Percentiles rank a stretch among this genome's conserved stretches.
These are phyloP conservation scores for Quercus lobata DNA, from an alignment of 331 rosid species.

Conservation along the genomic window DNA sequence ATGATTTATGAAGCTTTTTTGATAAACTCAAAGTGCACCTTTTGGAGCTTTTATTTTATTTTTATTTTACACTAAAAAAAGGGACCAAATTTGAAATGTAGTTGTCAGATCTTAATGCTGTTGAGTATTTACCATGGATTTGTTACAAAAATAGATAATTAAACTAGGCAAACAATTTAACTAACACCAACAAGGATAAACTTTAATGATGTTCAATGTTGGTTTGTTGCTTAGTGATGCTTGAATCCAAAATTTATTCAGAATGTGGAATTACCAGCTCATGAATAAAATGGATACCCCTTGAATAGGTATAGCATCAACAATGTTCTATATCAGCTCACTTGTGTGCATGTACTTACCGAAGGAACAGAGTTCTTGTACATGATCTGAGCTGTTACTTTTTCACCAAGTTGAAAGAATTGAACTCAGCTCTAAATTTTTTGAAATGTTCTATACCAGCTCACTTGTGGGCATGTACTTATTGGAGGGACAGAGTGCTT, in stretches of 20 bases:
- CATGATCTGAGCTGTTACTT: not conserved
- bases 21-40: too few relatives aligned
- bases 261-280: not conserved
- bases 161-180: too few relatives aligned
- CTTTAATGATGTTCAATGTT: not conserved
- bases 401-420: not conserved
- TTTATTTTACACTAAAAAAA: too few relatives aligned
- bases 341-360: not conserved
- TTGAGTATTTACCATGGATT: too few relatives aligned
- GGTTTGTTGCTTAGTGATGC: not conserved
- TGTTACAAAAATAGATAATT: too few relatives aligned
- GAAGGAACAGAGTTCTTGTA: not conserved
- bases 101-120: too few relatives aligned
- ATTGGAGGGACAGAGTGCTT: not conserved
- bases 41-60: too few relatives aligned
- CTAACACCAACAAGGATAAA: not conserved
- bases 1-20: too few relatives aligned
- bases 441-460: not conserved
- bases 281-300: not conserved
- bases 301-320: not conserved
- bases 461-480: constrained; percentile 6
- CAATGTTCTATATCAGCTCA: not conserved
- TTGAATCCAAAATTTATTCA: not conserved
- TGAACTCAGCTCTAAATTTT: not conserved
- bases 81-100: too few relatives aligned